Conservation (phyloP, 805 yeast genomes). For the Metschnikowia sp. region DNA sequence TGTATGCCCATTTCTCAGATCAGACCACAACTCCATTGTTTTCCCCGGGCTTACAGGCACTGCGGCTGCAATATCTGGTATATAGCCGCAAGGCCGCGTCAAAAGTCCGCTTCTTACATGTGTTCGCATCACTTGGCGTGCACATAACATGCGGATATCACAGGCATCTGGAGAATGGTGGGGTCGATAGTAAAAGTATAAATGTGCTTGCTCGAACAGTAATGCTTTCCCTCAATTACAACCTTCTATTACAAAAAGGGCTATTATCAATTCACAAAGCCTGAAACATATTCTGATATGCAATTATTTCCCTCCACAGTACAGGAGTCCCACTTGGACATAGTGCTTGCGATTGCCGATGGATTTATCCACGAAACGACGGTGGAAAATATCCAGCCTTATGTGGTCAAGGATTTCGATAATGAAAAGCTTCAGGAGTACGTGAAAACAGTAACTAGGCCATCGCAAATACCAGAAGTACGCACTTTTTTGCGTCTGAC, state of each 20-base stretch:
- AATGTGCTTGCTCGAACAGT: neutral
- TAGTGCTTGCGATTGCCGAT: slow-evolving; percentile 30
- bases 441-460: slow-evolving; percentile 17
- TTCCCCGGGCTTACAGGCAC: no score
- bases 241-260: no score
- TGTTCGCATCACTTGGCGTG: neutral
- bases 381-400: slow-evolving; percentile 25
- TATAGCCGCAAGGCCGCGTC: neutral
- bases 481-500: slow-evolving; percentile 15
- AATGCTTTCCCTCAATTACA: no score
- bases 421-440: slow-evolving; percentile 29
- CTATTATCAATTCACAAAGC: no score
- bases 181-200: slow-evolving; percentile 1
- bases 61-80: neutral
- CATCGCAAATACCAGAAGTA: slow-evolving; percentile 30
- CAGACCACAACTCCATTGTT: no score
- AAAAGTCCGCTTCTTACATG: slow-evolving; percentile 2
- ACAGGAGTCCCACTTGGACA: slow-evolving; percentile 25
- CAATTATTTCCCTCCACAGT: slow-evolving; percentile 13
- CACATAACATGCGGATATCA: neutral
- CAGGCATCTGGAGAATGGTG: slow-evolving; percentile 1
- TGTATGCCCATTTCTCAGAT: no score
- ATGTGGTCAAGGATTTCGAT: slow-evolving; percentile 25
- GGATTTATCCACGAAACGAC: slow-evolving; percentile 32
- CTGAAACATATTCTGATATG: neutral